Base-by-base conservation (phyloP, 305 asterid genomes). In the Stenogyne calaminthoides region DNA sequence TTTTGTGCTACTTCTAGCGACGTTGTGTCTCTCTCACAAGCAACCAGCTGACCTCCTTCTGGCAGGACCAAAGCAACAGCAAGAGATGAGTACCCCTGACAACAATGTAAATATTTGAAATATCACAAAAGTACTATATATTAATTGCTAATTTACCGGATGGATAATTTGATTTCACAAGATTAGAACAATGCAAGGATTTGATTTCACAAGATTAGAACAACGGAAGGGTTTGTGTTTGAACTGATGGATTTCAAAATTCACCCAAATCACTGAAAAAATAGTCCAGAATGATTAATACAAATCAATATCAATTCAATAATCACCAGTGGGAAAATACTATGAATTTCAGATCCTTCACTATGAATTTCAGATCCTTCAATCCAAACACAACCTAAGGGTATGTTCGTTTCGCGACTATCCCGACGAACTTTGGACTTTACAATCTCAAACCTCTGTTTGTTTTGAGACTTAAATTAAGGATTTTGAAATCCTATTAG, bases 1-100 rank as follows among this genome's bases (percentile, higher is more conserved):
- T 85, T 87, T 73, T 79, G 86, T 36, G 97, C 97, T 77, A 94
- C 89, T 80, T 91, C 96, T 55, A 94, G 80, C 46, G 90, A 80
- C 79, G 62, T 86, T 16, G 87, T 83, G 34, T 94, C 96, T 79
- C 93, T 86, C 82, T 94, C 99, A 70, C 99, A 94, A 1, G 96
- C 99, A 75, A 94, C 85, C 67, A 94, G 77, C 44, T 76, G 88
- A 57, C 97, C 97, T 22, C 88, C 89, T 81, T 87, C 86, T 18
- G 97, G 97, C 68, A 94, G 88, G 71, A 86, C 96, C 79, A 89
- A 72, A 75, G 97, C 97, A 72, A 94, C 80, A 25, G 97, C 96
- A 55, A 93, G 84, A 62, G 97, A 93, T 18, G 98, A 93, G 87
- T 93, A 93, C 32, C 98, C 98, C 97, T 90, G 83, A 64, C 18